Percentiles rank a stretch among this genome's conserved stretches.
These are phyloP conservation scores for Trichophyton schoenleinii DNA, from an alignment of 2,329 filamentous ascomycete genomes.

Conservation along the genomic window DNA sequence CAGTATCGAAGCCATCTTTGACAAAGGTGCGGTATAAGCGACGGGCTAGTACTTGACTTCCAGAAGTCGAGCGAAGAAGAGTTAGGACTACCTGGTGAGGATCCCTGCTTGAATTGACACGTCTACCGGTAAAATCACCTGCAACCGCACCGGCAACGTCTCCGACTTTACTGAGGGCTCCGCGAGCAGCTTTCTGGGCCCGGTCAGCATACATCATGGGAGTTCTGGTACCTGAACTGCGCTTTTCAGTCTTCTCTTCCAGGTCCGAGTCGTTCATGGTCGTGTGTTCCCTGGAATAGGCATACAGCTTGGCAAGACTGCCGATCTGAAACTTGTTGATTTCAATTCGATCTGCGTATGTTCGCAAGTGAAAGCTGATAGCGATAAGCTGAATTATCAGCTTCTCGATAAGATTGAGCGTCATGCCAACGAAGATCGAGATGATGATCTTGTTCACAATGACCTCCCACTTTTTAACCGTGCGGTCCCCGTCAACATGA, in stretches of 20 bases:
- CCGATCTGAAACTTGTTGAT: constrained; percentile 83
- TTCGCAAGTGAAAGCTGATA: constrained; percentile 80
- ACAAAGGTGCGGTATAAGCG: constrained; percentile 80
- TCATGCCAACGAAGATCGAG: constrained; percentile 63
- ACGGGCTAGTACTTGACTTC: constrained; percentile 72
- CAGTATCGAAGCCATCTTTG: constrained; percentile 59
- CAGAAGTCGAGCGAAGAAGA: constrained; percentile 57
- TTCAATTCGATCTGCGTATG: constrained; percentile 81
- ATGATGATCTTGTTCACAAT: constrained; percentile 78
- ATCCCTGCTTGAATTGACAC: constrained; percentile 56
- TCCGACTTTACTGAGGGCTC: constrained; percentile 66
- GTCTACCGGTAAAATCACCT: constrained; percentile 77
- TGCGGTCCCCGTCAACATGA: constrained; percentile 41
- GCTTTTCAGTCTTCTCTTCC: constrained; percentile 45
- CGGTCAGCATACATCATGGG: constrained; percentile 59
- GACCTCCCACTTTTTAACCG: constrained; percentile 55
- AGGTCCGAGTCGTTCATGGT: constrained; percentile 64
- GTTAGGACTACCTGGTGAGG: constrained; percentile 74
- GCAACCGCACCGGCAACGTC: constrained; percentile 76
- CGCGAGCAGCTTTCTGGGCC: constrained; percentile 60
- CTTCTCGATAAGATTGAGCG: constrained; percentile 80
- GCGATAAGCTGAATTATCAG: constrained; percentile 91
- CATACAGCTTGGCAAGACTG: constrained; percentile 51
- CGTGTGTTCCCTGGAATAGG: constrained; percentile 52
- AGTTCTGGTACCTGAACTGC: constrained; percentile 52